phyloP scores from a whole-genome alignment of 2,329 filamentous ascomycete genomes.

The Pseudohalonectria lignicola region DNA sequence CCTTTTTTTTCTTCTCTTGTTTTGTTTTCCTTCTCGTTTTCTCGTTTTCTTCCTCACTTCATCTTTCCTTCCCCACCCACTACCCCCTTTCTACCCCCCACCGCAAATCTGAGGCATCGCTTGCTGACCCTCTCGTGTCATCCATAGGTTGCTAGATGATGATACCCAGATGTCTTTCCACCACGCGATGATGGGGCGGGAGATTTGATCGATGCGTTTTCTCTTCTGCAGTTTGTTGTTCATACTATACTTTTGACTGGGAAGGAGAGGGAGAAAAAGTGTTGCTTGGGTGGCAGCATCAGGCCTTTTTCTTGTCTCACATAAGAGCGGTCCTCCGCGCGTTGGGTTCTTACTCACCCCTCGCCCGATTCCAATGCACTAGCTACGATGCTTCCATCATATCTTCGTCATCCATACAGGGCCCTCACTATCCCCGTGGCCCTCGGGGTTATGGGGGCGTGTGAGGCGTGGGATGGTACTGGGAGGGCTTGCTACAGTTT shows the following conservation, averaged over 20 bases:
- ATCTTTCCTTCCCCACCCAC: too few species aligned
- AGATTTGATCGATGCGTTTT: background rate
- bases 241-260: background rate
- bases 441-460: too few species aligned
- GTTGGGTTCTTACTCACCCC: too few species aligned
- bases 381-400: too few species aligned
- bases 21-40: background rate
- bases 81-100: too few species aligned
- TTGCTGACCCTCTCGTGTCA: background rate
- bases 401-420: too few species aligned
- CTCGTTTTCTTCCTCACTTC: background rate
- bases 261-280: background rate
- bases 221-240: background rate
- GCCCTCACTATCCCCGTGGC: too few species aligned
- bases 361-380: too few species aligned
- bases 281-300: background rate
- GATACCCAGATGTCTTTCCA: slow-evolving; percentile 1
- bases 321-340: too few species aligned
- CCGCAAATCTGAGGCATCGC: background rate
- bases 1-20: too few species aligned
- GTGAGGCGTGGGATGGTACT: too few species aligned
- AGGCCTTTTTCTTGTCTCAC: background rate
- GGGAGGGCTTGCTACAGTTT: too few species aligned
- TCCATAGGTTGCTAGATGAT: background rate
- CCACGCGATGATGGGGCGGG: background rate